Percentiles rank a stretch among this genome's conserved stretches.
Conservation (phyloP, 257 asterid genomes). For the Penstemon barbatus region DNA sequence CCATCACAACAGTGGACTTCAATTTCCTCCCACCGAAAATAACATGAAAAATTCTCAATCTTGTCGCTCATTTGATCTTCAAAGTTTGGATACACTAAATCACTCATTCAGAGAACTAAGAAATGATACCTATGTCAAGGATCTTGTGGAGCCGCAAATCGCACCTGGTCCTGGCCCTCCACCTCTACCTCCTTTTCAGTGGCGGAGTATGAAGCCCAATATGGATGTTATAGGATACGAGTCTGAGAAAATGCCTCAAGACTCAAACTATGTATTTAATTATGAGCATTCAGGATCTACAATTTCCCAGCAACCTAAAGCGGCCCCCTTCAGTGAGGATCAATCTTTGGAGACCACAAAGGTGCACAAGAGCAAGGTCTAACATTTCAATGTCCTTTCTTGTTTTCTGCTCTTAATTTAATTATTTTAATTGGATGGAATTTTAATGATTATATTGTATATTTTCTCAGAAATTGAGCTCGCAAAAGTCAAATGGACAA, state of each 20-base stretch:
- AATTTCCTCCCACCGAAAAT: constrained; percentile 39
- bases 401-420: background rate
- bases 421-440: constrained; percentile 8
- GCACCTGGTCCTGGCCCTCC: constrained; percentile 51
- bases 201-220: constrained; percentile 47
- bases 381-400: constrained; percentile 4
- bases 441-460: constrained; percentile 20
- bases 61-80: constrained; percentile 55
- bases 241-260: constrained; percentile 31
- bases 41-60: constrained; percentile 49
- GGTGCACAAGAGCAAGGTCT: constrained; percentile 61
- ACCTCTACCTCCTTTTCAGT: constrained; percentile 65
- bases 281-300: constrained; percentile 44
- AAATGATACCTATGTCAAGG: constrained; percentile 25
- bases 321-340: constrained; percentile 63
- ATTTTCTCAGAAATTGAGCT: constrained; percentile 44
- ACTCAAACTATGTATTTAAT: constrained; percentile 42
- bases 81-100: constrained; percentile 45
- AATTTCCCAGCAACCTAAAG: constrained; percentile 68
- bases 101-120: constrained; percentile 43
- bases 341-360: constrained; percentile 37
- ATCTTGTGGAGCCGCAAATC: constrained; percentile 36
- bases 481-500: constrained; percentile 39
- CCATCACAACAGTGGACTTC: constrained; percentile 34
- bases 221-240: constrained; percentile 38